Evolutionary conservation across 495 filamentous ascomycete species (phyloP).

Genomic region (Saxophila tyrrhenica): DNA sequence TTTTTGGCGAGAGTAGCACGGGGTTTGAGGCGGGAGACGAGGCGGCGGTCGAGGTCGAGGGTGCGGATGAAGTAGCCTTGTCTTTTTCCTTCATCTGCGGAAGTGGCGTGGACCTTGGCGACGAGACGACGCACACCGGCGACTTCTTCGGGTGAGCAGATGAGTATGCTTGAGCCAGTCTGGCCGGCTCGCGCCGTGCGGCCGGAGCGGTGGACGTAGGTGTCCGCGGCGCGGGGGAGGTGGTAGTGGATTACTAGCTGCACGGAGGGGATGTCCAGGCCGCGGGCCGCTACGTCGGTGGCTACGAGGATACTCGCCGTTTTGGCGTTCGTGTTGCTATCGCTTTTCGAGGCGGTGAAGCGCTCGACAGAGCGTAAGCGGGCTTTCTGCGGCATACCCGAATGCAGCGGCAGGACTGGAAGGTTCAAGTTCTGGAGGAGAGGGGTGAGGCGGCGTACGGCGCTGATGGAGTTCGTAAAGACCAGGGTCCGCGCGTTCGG

Average conservation of each 20-base stretch:
- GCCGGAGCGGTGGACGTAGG: constrained; percentile 90
- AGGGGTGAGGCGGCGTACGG: constrained; percentile 76
- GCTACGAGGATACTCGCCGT: constrained; percentile 66
- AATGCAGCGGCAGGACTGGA: constrained; percentile 69
- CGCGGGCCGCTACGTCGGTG: constrained; percentile 92
- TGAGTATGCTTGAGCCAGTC: constrained; percentile 66
- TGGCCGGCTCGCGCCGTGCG: constrained; percentile 78
- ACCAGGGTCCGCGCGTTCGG: constrained; percentile 56
- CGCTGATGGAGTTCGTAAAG: constrained; percentile 91
- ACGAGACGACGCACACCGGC: constrained; percentile 70
- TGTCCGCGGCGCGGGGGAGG: constrained; percentile 79
- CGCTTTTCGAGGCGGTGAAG: constrained; percentile 42
- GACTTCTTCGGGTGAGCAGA: constrained; percentile 88
- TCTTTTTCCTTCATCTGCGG: constrained; percentile 35
- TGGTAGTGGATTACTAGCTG: constrained; percentile 90
- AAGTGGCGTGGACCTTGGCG: constrained; percentile 65
- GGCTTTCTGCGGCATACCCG: constrained; percentile 93
- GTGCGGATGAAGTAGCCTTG: constrained; percentile 53
- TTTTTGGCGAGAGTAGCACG: constrained; percentile 67
- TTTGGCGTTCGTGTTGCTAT: background rate
- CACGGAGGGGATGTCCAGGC: constrained; percentile 83
- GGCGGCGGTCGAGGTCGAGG: constrained; percentile 69
- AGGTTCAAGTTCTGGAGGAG: constrained; percentile 75
- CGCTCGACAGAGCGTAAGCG: constrained; percentile 84
- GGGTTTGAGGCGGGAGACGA: constrained; percentile 62